Evolutionary conservation across 192 early-diverging fungal genomes (phyloP).

Genomic region (Coemansia sp.): DNA sequence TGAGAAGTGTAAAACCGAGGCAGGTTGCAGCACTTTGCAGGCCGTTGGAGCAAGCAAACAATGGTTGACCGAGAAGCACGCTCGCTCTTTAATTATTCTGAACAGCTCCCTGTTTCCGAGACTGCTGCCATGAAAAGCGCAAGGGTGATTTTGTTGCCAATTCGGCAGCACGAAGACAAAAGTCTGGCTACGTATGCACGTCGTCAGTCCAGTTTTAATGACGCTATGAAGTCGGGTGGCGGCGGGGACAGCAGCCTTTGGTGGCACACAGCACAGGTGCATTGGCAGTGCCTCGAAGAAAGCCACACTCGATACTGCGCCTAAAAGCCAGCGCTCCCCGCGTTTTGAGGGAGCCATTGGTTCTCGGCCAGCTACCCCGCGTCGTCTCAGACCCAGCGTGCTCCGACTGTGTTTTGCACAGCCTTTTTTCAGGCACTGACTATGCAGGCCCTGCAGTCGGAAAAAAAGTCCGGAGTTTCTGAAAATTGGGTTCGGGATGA

Average conservation of each 20-base stretch:
- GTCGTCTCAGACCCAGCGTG: background rate
- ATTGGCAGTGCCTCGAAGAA: background rate
- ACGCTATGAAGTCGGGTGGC: conserved; percentile 1
- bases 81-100: background rate
- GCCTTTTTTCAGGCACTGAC: background rate
- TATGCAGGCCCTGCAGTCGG: background rate
- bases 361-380: conserved; percentile 1
- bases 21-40: conserved; percentile 1
- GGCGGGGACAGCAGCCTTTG: background rate
- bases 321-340: conserved; percentile 3
- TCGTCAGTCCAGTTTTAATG: conserved; percentile 2
- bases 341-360: background rate
- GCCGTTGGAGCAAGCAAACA: background rate
- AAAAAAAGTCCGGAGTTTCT: conserved; percentile 8
- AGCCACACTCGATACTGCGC: conserved; percentile 2
- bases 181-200: background rate
- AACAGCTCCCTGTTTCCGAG: background rate
- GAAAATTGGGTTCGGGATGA: conserved; percentile 1
- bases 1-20: too few relatives aligned
- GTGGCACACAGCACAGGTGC: conserved; percentile 1
- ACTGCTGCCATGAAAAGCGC: background rate
- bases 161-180: background rate
- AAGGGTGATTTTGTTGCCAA: background rate
- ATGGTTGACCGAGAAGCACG: conserved; percentile 3
- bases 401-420: background rate